These are phyloP conservation scores for Penicillium arizonense DNA, from an alignment of 495 filamentous ascomycete species.

Conservation along the genomic window DNA sequence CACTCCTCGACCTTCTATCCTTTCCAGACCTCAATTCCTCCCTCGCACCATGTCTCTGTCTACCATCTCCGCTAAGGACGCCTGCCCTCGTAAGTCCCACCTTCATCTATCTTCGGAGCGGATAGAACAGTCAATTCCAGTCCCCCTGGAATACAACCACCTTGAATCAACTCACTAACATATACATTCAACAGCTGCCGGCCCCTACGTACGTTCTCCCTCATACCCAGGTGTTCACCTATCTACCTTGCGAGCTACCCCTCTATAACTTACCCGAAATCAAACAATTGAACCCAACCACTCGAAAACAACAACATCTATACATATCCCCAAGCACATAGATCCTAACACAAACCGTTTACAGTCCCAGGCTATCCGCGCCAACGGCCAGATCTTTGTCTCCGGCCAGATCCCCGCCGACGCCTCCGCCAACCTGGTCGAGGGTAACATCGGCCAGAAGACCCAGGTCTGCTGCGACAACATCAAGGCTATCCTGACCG, in stretches of 20 bases:
- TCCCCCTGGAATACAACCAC: background rate
- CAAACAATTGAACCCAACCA: background rate
- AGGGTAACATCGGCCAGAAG: constrained; percentile 74
- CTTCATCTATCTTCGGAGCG: background rate
- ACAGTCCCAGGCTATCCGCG: constrained; percentile 87
- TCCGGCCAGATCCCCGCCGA: constrained; percentile 92
- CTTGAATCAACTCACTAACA: constrained; percentile 32
- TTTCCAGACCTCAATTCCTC: background rate
- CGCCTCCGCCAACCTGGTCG: constrained; percentile 66
- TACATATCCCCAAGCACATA: background rate
- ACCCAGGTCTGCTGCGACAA: constrained; percentile 74
- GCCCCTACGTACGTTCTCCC: constrained; percentile 53
- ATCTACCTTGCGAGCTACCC: constrained; percentile 5
- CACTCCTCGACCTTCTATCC: constrained; percentile 4
- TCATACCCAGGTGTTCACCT: background rate
- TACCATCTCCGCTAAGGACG: constrained; percentile 41
- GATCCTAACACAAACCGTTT: background rate
- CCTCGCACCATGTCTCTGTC: constrained; percentile 37
- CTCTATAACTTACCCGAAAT: background rate
- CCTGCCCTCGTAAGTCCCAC: constrained; percentile 45
- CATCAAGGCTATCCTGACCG: constrained; percentile 72
- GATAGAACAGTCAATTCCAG: background rate
- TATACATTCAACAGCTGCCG: constrained; percentile 40
- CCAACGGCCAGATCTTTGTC: constrained; percentile 80
- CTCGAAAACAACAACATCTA: background rate